phyloP scores from a whole-genome alignment of 179 eudicot genomes.

The Beta macrorhiza region DNA sequence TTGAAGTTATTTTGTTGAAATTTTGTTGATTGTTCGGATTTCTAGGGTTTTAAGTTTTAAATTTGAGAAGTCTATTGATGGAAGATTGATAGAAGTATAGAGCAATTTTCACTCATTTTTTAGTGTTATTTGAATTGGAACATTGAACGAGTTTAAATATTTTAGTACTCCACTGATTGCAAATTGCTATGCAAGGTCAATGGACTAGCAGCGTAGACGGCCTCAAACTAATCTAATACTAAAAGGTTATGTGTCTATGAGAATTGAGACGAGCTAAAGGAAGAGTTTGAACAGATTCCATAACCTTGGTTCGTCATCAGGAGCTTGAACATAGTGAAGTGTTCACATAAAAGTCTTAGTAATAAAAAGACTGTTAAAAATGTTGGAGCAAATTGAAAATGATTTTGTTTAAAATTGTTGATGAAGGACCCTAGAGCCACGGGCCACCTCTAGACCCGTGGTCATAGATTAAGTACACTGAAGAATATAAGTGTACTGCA shows the following conservation, averaged over 20 bases:
- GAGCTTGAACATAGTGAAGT: background rate
- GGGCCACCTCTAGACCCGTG: too few species aligned
- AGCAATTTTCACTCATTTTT: background rate
- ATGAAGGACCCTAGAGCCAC: background rate
- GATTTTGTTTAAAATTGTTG: background rate
- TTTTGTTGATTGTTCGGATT: too few species aligned
- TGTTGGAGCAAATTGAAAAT: background rate
- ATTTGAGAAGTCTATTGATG: too few species aligned
- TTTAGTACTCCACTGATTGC: background rate
- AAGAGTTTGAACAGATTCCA: background rate
- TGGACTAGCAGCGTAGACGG: background rate
- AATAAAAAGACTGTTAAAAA: too few species aligned
- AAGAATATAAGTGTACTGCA: background rate
- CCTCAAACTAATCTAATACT: background rate
- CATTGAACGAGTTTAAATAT: background rate
- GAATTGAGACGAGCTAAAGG: background rate
- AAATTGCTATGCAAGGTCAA: background rate
- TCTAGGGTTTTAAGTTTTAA: too few species aligned
- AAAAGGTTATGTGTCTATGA: background rate
- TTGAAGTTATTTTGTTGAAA: too few species aligned
- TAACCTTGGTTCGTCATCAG: background rate
- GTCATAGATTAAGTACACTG: background rate
- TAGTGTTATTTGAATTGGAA: background rate
- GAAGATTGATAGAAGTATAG: background rate
- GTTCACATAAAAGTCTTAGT: background rate